Base-by-base conservation (phyloP, 78 protist genomes). In the Tieghemostelium lacteum region DNA sequence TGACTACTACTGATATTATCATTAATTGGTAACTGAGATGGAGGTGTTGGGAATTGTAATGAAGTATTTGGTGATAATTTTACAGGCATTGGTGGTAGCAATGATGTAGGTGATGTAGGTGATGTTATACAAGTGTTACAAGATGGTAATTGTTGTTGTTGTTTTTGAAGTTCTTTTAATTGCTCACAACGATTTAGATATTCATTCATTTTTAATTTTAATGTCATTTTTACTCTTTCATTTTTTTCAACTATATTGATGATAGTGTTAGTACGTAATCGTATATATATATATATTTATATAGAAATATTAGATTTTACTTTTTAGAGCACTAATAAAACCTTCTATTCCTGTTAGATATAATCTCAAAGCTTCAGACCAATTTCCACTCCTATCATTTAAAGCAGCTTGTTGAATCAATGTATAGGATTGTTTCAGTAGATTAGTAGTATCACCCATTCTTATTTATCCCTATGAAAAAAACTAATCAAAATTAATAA, bases 341-440 rank as follows among this genome's bases (percentile, higher is more conserved):
- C 78, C 91, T 28, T 83, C 91, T 34, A 83, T 69, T 29, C 74
- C 65, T n/a, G 76, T 83, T 16, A 71, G n/a, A 60, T 83, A 83
- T 45, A 83, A 69, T 58, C 70, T 66, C 42, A 83, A 31, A 33
- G 91, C 91, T n/a, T 60, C 76, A 28, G 42, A 57, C 20, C 69
- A 83, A 37, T 83, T 71, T 12, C 77, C 77, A 70, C 7, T 42
- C 42, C 78, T 36, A 58, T 83, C 91, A 12, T 42, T n/a, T 17
- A 26, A 12, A 2, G 72, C 52, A 2, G 91, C 91, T 45, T 83
- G 91, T 58, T 83, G 91, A 20, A 83, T 63, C 26, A 83, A 40
- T 57, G 49, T 31, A 60, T 52, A 67, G 26, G 91, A 67, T n/a
- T 66, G 58, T 83, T 50, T 57, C 1, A 83, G 36, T 55, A 83